phyloP scores from a whole-genome alignment of 2,329 filamentous ascomycete genomes.

The Clonostachys sp. region DNA sequence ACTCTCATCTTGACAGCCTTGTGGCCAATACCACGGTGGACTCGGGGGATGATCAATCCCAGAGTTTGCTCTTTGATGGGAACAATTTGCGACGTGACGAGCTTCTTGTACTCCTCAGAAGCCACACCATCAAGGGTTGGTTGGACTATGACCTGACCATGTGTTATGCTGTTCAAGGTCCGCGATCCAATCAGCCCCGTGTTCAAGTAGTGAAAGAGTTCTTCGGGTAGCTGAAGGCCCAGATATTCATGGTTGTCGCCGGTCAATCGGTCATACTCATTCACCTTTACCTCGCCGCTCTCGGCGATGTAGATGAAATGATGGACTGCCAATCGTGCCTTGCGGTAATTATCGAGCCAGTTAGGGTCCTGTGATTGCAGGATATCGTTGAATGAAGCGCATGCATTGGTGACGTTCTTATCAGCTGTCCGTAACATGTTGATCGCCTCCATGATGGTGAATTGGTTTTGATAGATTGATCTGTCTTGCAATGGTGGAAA shows the following conservation, averaged over 20 bases:
- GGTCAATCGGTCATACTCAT: conserved; percentile 70
- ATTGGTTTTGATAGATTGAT: conserved; percentile 47
- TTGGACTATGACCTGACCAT: conserved; percentile 70
- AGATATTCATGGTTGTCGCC: conserved; percentile 85
- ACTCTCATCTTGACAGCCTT: conserved; percentile 73
- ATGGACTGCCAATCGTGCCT: conserved; percentile 77
- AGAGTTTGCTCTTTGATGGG: conserved; percentile 73
- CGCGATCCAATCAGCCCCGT: conserved; percentile 75
- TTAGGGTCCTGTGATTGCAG: conserved; percentile 64
- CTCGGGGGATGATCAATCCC: conserved; percentile 70
- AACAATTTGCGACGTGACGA: conserved; percentile 71
- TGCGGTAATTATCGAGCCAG: conserved; percentile 84
- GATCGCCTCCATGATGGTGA: conserved; percentile 70
- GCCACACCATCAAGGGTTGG: conserved; percentile 84
- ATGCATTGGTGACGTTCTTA: conserved; percentile 67
- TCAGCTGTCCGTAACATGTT: conserved; percentile 69
- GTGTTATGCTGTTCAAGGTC: conserved; percentile 77
- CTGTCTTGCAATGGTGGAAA: conserved; percentile 72
- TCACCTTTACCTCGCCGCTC: conserved; percentile 71
- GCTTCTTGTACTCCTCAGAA: conserved; percentile 73
- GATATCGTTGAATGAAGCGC: conserved; percentile 75
- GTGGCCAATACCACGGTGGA: conserved; percentile 79
- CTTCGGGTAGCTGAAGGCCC: conserved; percentile 82
- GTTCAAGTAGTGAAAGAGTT: conserved; percentile 87
- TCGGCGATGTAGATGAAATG: conserved; percentile 81